Base-by-base conservation (phyloP, 2,329 filamentous ascomycete species). In the Botryotinia convoluta region DNA sequence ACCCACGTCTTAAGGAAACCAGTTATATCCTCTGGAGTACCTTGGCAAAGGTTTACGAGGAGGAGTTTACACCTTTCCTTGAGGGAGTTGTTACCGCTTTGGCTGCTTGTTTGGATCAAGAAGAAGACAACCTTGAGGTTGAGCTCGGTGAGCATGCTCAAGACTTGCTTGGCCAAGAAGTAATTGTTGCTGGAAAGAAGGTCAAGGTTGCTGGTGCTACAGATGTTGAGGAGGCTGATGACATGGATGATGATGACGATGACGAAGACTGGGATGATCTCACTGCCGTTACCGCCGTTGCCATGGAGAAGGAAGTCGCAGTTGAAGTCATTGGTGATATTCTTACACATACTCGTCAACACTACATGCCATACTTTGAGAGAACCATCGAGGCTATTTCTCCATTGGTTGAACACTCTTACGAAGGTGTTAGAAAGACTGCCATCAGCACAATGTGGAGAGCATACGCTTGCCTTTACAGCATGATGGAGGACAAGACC, bases 1-100 rank as follows among this genome's bases (percentile, higher is more conserved):
- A 98, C 84, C 93, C 95, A 60, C 90, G 95, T 73, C 90, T 98
- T 69, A 93, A 94, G 83, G 96, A 99, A 86, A 98, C 94, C 75
- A 97, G 94, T 82, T 99, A 97, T 84, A 97, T 98, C 75, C 88
- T 99, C 72, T 99, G 96, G 95, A 94, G 93, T 77, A 94, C 93
- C 59, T 90, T 99, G 81, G 92, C 95, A 75, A 97, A 97, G 85
- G 94, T 98, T 16, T 98, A 98, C 83, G 91, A 92, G 79, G 92
- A 93, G 80, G 87, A 94, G 72, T 95, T 97, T 75, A 89, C 90
- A 73, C 90, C 92, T 74, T 96, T 94, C 84, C 87, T 96, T 10
- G 86, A 88, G 0, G 93, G 92, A 69, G 92, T 94, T 69, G 92
- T 95, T 82, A 90, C 92, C 81, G 91, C 91, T 71, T 88, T 98